Percentiles rank a stretch among this genome's conserved stretches.
Evolutionary conservation across 2,329 filamentous ascomycete species (phyloP).

Genomic region (Monilinia vaccinii-corymbosi): DNA sequence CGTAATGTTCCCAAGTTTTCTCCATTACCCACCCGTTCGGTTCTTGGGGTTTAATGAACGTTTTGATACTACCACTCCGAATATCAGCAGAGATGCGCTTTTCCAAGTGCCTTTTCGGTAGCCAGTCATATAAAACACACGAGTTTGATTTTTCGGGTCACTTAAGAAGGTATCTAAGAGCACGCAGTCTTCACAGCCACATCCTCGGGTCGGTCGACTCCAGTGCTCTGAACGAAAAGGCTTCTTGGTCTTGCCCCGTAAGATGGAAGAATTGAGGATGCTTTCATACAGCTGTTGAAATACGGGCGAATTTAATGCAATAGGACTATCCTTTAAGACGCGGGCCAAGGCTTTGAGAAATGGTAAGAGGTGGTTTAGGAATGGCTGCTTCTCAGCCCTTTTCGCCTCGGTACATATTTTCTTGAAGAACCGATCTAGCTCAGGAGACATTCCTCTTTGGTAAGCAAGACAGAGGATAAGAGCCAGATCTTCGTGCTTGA

Average conservation of each 20-base stretch:
- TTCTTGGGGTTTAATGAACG: no score
- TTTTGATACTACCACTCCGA: no score
- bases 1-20: no score
- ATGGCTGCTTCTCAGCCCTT: no score
- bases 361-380: no score
- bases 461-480: neutral
- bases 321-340: no score
- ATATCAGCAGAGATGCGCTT: neutral
- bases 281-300: neutral
- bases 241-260: no score
- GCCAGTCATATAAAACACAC: neutral
- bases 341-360: no score
- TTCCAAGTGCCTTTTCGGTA: neutral
- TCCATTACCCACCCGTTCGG: no score
- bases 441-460: neutral
- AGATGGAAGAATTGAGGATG: neutral
- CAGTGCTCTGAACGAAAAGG: neutral
- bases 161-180: neutral
- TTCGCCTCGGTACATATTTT: neutral
- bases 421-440: neutral
- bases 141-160: neutral
- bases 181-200: neutral
- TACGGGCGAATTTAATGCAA: neutral
- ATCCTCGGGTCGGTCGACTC: neutral
- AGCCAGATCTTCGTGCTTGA: neutral